Conservation (phyloP, 2,329 filamentous ascomycete species). For the Fusarium circinatum region DNA sequence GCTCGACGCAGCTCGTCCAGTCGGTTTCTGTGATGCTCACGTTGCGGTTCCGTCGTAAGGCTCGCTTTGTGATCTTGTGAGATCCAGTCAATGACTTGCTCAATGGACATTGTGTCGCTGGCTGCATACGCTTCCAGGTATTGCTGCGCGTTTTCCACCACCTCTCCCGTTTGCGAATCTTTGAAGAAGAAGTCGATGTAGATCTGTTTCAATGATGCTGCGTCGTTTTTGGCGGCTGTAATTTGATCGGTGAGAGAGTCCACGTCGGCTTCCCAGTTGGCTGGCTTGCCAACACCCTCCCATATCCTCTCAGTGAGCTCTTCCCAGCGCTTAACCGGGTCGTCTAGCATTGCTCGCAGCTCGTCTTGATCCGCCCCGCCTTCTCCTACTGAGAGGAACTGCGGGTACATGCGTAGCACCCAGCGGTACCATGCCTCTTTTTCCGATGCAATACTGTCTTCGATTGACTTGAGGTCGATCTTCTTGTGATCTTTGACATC, state of each 20-base stretch:
- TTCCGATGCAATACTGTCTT: slow-evolving; percentile 61
- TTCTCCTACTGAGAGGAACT: slow-evolving; percentile 50
- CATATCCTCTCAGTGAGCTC: slow-evolving; percentile 52
- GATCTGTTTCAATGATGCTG: slow-evolving; percentile 49
- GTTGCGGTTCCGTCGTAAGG: slow-evolving; percentile 48
- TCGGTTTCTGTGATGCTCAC: slow-evolving; percentile 52
- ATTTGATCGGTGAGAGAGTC: slow-evolving; percentile 50
- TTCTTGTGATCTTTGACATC: slow-evolving; percentile 57
- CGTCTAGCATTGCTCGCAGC: slow-evolving; percentile 50
- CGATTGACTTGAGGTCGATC: slow-evolving; percentile 57
- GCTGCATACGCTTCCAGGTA: slow-evolving; percentile 54
- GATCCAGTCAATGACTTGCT: slow-evolving; percentile 50
- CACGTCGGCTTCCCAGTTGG: slow-evolving; percentile 47
- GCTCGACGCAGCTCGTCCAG: slow-evolving; percentile 60
- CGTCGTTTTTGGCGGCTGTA: slow-evolving; percentile 45
- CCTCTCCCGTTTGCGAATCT: slow-evolving; percentile 47
- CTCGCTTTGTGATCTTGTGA: slow-evolving; percentile 46
- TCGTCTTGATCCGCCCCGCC: slow-evolving; percentile 46
- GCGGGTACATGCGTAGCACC: slow-evolving; percentile 53
- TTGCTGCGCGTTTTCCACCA: slow-evolving; percentile 48
- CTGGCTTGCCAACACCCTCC: slow-evolving; percentile 49
- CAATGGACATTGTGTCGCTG: slow-evolving; percentile 44
- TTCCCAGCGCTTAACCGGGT: slow-evolving; percentile 51
- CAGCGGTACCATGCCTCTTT: slow-evolving; percentile 65
- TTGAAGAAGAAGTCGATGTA: slow-evolving; percentile 57